phyloP scores from a whole-genome alignment of 1,139 yeast species.

The Kodamaea derodonti region DNA sequence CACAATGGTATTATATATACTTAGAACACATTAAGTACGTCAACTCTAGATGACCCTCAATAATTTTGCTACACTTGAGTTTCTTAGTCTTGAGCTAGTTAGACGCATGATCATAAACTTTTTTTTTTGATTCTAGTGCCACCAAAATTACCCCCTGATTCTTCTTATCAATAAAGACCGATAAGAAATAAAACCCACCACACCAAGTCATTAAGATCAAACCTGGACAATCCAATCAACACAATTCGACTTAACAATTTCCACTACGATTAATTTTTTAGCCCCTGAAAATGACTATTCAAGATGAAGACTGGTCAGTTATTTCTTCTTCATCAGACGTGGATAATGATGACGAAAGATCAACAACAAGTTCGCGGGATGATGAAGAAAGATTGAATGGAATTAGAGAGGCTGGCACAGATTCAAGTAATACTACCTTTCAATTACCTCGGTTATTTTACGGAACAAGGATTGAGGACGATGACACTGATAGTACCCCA shows the following conservation, averaged over 20 bases:
- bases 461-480: constrained; percentile 2
- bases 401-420: neutral
- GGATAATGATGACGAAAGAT: constrained; percentile 30
- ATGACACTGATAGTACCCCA: constrained; percentile 5
- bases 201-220: neutral
- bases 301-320: constrained; percentile 43
- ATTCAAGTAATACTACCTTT: constrained; percentile 3
- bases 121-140: neutral
- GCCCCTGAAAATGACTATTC: constrained; percentile 2
- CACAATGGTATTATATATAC: too few species aligned
- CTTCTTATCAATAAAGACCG: neutral
- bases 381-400: neutral
- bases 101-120: neutral
- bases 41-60: too few species aligned
- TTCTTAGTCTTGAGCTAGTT: too few species aligned
- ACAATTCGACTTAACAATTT: neutral
- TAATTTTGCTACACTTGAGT: too few species aligned
- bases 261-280: neutral
- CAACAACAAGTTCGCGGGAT: constrained; percentile 15
- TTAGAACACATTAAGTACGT: too few species aligned
- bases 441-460: constrained; percentile 5
- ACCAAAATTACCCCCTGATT: neutral
- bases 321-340: constrained; percentile 43
- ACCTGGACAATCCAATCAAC: neutral
- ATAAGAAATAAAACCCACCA: neutral